Conservation (phyloP, 75 land plant species). For the Gnetum montanum region DNA sequence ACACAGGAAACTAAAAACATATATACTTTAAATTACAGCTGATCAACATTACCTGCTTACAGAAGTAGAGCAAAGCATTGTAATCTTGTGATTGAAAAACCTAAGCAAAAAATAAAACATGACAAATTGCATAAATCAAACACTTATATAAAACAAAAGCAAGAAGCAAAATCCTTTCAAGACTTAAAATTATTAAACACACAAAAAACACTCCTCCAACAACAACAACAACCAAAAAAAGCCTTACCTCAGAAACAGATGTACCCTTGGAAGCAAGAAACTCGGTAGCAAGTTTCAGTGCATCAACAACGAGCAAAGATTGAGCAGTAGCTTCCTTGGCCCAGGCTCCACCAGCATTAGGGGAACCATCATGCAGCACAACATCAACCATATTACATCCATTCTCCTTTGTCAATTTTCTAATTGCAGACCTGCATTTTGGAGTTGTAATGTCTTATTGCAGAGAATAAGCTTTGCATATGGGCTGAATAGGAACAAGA, state of each 20-base stretch:
- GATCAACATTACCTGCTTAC: constrained; percentile 64
- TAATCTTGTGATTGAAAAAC: constrained; percentile 97
- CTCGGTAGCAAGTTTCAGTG: constrained; percentile 67
- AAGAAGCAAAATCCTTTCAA: background rate
- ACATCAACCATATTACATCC: constrained; percentile 57
- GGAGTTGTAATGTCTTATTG: constrained; percentile 77
- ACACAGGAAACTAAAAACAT: too few relatives aligned
- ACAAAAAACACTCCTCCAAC: constrained; percentile 1
- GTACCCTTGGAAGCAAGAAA: constrained; percentile 80
- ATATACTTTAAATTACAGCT: too few relatives aligned
- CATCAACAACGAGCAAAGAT: constrained; percentile 76
- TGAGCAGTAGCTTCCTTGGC: constrained; percentile 72
- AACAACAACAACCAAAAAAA: background rate
- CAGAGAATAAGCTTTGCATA: constrained; percentile 64
- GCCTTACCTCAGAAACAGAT: constrained; percentile 79
- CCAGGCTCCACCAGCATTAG: constrained; percentile 95
- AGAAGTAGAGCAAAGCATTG: constrained; percentile 67
- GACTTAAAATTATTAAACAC: background rate
- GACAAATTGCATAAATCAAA: background rate
- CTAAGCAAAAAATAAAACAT: constrained; percentile 74
- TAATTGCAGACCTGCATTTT: constrained; percentile 46
- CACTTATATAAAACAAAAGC: background rate
- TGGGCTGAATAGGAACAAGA: constrained; percentile 70
- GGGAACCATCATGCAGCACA: constrained; percentile 87
- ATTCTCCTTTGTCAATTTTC: constrained; percentile 42